Conservation (phyloP, 805 yeast genomes). For the Nakazawaea laoshanensis region DNA sequence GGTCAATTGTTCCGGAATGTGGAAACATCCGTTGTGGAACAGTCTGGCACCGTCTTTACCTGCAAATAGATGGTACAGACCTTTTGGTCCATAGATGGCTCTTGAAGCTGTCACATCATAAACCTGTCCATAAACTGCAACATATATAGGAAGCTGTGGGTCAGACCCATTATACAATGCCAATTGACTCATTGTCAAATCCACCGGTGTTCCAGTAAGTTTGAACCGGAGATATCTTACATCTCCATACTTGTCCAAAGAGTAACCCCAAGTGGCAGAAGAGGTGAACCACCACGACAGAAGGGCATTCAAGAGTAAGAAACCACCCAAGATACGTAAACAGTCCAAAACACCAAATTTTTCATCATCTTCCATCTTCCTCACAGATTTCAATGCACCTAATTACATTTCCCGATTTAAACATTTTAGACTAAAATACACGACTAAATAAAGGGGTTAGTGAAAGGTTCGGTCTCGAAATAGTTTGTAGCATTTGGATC, state of each 20-base stretch:
- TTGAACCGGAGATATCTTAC: conserved; percentile 26
- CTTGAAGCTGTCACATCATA: conserved; percentile 52
- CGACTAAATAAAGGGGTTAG: too few species aligned
- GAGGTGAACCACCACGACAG: conserved; percentile 54
- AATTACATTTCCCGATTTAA: too few species aligned
- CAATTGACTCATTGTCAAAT: conserved; percentile 37
- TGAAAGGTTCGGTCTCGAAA: too few species aligned
- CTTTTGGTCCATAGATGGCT: conserved; percentile 49
- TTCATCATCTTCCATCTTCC: conserved; percentile 2
- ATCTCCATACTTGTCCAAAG: conserved; percentile 29
- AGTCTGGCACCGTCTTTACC: conserved; percentile 67
- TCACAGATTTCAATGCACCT: too few species aligned
- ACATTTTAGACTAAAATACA: too few species aligned
- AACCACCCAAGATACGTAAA: conserved; percentile 34
- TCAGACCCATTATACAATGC: conserved; percentile 43
- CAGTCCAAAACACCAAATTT: conserved; percentile 29
- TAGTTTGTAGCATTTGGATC: too few species aligned
- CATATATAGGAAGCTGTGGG: conserved; percentile 38
- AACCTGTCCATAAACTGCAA: conserved; percentile 53
- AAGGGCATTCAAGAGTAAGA: conserved; percentile 35
- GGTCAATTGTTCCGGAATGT: conserved; percentile 44
- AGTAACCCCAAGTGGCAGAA: conserved; percentile 52
- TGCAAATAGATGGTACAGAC: conserved; percentile 46
- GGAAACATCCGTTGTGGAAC: conserved; percentile 63
- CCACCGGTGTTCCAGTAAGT: conserved; percentile 11